These are phyloP conservation scores for Tulasnella sp. DNA, from an alignment of 768 basidiomycete species.

Conservation along the genomic window DNA sequence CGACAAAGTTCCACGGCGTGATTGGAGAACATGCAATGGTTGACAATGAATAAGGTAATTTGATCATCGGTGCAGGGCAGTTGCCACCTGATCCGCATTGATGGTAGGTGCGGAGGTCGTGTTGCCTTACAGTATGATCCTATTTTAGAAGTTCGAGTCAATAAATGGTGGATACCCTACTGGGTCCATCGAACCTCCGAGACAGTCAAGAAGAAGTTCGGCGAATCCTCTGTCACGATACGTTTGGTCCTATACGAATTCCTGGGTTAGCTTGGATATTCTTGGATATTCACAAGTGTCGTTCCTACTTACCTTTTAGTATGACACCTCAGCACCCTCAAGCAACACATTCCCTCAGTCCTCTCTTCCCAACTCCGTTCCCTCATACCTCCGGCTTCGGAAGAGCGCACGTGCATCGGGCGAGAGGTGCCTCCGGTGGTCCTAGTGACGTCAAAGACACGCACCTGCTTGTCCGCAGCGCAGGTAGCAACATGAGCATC, in stretches of 20 bases:
- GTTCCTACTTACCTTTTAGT: slow-evolving; percentile 24
- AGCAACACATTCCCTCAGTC: slow-evolving; percentile 36
- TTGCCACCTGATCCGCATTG: slow-evolving; percentile 37
- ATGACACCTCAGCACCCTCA: slow-evolving; percentile 60
- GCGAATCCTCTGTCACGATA: slow-evolving; percentile 68
- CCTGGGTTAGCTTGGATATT: too few species aligned
- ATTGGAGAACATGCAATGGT: slow-evolving; percentile 66
- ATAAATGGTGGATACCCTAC: neutral
- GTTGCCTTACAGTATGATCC: slow-evolving; percentile 83
- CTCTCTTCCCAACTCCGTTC: slow-evolving; percentile 21
- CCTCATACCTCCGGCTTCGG: slow-evolving; percentile 22
- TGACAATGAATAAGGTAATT: slow-evolving; percentile 54
- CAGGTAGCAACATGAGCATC: slow-evolving; percentile 60
- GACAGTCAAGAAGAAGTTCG: slow-evolving; percentile 67
- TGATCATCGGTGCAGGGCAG: slow-evolving; percentile 66
- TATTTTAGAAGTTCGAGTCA: slow-evolving; percentile 29
- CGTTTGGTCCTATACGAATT: slow-evolving; percentile 58
- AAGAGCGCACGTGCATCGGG: neutral
- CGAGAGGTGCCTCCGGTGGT: slow-evolving; percentile 28
- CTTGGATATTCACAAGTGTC: too few species aligned
- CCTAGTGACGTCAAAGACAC: slow-evolving; percentile 60
- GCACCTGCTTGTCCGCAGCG: slow-evolving; percentile 43
- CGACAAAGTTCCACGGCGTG: slow-evolving; percentile 74
- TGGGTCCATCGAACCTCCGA: slow-evolving; percentile 46
- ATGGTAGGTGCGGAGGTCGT: slow-evolving; percentile 67